Percentiles rank a stretch among this genome's conserved stretches.
Conservation (phyloP, 352 stramenopile species). For the Phytopythium montanum region DNA sequence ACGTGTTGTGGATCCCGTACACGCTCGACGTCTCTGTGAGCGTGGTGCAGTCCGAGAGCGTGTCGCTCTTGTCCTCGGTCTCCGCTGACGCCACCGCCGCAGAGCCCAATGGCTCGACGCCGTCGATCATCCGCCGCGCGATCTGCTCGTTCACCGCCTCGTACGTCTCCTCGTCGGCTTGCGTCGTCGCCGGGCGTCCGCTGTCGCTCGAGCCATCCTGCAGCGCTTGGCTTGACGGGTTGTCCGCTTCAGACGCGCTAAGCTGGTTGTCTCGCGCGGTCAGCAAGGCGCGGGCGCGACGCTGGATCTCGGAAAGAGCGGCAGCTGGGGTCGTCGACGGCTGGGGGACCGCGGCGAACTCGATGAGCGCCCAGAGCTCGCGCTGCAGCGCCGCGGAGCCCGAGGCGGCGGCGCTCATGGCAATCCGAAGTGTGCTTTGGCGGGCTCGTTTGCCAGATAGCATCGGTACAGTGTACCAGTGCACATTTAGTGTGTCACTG, state of each 20-base stretch:
- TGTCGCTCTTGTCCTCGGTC: constrained; percentile 75
- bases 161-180: constrained; percentile 31
- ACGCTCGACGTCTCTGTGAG: constrained; percentile 68
- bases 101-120: constrained; percentile 13
- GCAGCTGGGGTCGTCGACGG: constrained; percentile 17
- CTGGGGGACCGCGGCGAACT: not conserved
- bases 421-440: no score
- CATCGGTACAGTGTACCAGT: no score
- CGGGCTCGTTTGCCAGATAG: no score
- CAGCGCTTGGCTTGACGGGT: not conserved
- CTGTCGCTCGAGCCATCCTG: not conserved
- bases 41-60: constrained; percentile 70
- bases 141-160: constrained; percentile 66
- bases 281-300: not conserved
- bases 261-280: constrained; percentile 4
- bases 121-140: constrained; percentile 48
- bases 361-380: constrained; percentile 55
- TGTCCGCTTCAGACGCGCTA: not conserved
- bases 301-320: constrained; percentile 1
- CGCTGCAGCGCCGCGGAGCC: constrained; percentile 13
- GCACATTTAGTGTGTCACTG: no score
- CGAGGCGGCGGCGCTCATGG: not conserved
- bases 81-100: constrained; percentile 12
- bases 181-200: constrained; percentile 4
- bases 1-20: constrained; percentile 75